phyloP scores from a whole-genome alignment of 1,284 basidiomycete genomes.

The Rhodotorula sp. region DNA sequence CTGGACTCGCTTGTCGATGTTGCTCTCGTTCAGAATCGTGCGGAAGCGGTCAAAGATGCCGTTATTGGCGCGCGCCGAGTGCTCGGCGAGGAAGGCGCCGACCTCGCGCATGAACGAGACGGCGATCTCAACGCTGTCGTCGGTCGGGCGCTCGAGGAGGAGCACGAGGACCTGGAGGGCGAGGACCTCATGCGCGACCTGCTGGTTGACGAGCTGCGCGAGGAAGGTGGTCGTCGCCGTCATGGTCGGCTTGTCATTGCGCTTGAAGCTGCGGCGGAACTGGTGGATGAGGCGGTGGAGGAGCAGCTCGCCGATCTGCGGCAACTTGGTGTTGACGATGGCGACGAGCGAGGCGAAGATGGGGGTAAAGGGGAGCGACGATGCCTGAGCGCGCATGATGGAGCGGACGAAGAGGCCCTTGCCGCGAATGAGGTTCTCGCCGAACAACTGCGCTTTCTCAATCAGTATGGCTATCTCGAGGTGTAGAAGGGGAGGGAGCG shows the following conservation, averaged over 20 bases:
- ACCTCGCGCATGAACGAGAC: slow-evolving; percentile 97
- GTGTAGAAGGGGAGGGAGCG: background rate
- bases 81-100: slow-evolving; percentile 90
- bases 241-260: slow-evolving; percentile 97
- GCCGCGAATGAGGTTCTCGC: slow-evolving; percentile 87
- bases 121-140: slow-evolving; percentile 97
- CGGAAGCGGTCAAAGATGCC: slow-evolving; percentile 94
- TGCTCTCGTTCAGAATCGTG: slow-evolving; percentile 90
- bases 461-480: background rate
- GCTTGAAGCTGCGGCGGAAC: slow-evolving; percentile 90
- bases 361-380: slow-evolving; percentile 95
- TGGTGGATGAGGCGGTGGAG: slow-evolving; percentile 88
- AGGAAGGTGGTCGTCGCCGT: slow-evolving; percentile 94
- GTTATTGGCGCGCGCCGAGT: slow-evolving; percentile 90
- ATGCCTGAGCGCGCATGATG: slow-evolving; percentile 95
- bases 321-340: slow-evolving; percentile 96
- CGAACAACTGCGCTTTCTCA: slow-evolving; percentile 60
- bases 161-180: slow-evolving; percentile 93
- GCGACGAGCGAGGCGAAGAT: slow-evolving; percentile 93
- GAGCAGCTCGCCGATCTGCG: slow-evolving; percentile 91
- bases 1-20: slow-evolving; percentile 93
- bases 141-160: slow-evolving; percentile 90
- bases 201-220: slow-evolving; percentile 95
- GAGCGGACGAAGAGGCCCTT: slow-evolving; percentile 86
- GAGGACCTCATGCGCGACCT: slow-evolving; percentile 89